Evolutionary conservation across 345 rosid species (phyloP).

Genomic region (Syzygium aromaticum): DNA sequence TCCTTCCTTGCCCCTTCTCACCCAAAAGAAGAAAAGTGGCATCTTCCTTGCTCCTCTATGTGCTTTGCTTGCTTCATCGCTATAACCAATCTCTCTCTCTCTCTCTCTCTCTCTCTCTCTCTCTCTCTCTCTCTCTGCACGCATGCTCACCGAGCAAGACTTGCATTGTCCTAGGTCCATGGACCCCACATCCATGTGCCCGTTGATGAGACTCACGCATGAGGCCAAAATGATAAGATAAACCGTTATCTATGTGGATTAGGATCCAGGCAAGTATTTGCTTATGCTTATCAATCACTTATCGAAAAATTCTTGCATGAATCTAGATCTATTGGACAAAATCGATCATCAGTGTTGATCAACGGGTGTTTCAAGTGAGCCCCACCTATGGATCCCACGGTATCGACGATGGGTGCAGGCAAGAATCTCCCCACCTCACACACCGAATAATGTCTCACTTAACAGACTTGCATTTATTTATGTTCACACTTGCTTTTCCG

Average conservation of each 20-base stretch:
- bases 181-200: too few species aligned
- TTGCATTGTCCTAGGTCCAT: neutral
- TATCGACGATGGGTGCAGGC: neutral
- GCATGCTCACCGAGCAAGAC: neutral
- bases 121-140: neutral
- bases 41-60: neutral
- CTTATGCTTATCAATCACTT: fast-evolving
- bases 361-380: neutral
- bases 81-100: neutral
- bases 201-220: too few species aligned
- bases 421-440: neutral
- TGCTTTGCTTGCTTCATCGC: neutral
- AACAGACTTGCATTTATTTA: neutral
- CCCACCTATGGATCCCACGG: neutral
- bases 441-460: neutral
- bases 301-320: neutral
- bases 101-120: too few species aligned
- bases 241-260: too few species aligned
- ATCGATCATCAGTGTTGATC: neutral
- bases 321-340: neutral
- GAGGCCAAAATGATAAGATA: too few species aligned
- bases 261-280: neutral
- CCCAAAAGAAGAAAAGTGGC: neutral
- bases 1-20: neutral
- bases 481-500: neutral